Conservation (phyloP, 2,329 filamentous ascomycete genomes). For the Fonsecaea monophora region DNA sequence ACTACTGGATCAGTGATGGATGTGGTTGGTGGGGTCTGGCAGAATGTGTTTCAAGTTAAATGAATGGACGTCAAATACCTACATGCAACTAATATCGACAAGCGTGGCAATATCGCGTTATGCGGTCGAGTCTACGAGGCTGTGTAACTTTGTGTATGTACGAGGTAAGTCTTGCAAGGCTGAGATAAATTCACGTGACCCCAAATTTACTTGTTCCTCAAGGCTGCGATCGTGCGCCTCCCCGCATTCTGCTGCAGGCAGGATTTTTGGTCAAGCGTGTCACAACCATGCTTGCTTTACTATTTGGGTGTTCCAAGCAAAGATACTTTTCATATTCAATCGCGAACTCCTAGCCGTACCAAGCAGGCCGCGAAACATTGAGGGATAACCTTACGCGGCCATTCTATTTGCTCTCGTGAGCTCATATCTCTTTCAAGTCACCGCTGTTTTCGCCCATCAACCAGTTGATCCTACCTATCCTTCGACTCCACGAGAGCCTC, state of each 20-base stretch:
- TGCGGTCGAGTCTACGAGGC: background rate
- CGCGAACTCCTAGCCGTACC: background rate
- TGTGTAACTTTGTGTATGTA: too few relatives aligned
- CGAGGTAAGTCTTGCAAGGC: background rate
- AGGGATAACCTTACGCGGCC: background rate
- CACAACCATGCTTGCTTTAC: background rate
- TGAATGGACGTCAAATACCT: slow-evolving; percentile 1
- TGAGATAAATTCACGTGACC: background rate
- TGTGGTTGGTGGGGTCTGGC: slow-evolving; percentile 1
- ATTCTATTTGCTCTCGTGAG: background rate
- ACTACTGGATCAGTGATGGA: slow-evolving; percentile 2
- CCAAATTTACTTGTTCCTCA: background rate
- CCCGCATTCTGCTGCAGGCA: background rate
- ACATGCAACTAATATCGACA: background rate
- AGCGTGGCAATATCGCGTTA: background rate
- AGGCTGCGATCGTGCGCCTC: slow-evolving; percentile 7
- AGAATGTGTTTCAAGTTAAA: background rate
- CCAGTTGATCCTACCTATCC: slow-evolving; percentile 3
- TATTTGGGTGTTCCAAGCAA: background rate
- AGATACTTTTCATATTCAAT: background rate
- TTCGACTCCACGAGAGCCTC: background rate
- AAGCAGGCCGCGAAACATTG: background rate
- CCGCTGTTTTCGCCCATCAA: background rate
- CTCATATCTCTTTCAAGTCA: background rate
- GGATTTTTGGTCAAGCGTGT: background rate